These are phyloP conservation scores for Aspergillus amoenus DNA, from an alignment of 2,329 filamentous ascomycete genomes.

Conservation along the genomic window DNA sequence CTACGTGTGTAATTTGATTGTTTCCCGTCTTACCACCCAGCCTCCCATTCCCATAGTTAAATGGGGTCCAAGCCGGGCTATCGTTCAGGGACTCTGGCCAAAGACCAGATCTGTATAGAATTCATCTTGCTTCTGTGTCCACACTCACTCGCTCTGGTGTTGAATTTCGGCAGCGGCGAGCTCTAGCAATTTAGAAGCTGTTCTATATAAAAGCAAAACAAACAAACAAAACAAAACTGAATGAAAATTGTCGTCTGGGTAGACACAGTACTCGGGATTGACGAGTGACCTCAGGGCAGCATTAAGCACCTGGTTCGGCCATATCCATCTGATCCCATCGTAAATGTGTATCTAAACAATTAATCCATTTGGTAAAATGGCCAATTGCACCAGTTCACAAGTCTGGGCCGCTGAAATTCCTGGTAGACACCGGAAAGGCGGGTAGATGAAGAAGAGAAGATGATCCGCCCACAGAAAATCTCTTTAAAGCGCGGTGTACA, in stretches of 20 bases:
- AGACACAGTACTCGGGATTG: background rate
- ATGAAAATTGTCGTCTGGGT: background rate
- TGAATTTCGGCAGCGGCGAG: slow-evolving; percentile 51
- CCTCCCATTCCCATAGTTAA: slow-evolving; percentile 47
- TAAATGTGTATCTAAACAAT: background rate
- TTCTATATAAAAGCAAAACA: background rate
- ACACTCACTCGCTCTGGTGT: slow-evolving; percentile 55
- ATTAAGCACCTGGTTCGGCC: slow-evolving; percentile 8
- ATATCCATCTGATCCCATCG: background rate
- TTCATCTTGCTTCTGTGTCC: slow-evolving; percentile 59
- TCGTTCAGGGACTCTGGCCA: slow-evolving; percentile 36
- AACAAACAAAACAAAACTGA: background rate
- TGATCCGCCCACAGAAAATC: background rate
- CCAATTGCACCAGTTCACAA: background rate
- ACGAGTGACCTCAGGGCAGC: slow-evolving; percentile 1
- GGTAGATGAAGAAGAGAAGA: background rate
- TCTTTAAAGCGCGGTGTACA: background rate
- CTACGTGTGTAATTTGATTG: slow-evolving; percentile 13
- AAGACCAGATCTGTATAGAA: slow-evolving; percentile 25
- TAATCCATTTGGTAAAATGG: background rate
- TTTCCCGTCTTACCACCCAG: slow-evolving; percentile 46
- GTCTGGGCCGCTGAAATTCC: background rate
- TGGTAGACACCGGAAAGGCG: background rate
- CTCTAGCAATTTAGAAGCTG: slow-evolving; percentile 57
- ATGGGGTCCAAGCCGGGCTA: slow-evolving; percentile 44